Conservation (phyloP, 176 grass and related monocot genomes). For the Oryza coarctata region DNA sequence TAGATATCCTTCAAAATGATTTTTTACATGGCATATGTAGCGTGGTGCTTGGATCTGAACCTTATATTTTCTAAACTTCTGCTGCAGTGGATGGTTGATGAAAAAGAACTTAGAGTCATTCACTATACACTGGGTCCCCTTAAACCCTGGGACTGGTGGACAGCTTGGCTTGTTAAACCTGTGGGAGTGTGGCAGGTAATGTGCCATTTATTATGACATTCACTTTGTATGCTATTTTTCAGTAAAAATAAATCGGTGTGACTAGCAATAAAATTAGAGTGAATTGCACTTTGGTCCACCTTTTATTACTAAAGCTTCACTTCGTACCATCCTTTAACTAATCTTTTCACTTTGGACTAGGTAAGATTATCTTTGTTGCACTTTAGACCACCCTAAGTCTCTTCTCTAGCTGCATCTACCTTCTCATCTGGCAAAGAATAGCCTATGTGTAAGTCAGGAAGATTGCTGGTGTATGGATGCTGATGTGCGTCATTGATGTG, state of each 20-base stretch:
- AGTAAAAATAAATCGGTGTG: conserved; percentile 18
- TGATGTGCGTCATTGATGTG: too few species aligned
- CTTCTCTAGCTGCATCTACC: too few species aligned
- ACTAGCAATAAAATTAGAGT: conserved; percentile 5
- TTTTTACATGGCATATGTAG: background rate
- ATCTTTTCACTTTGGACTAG: too few species aligned
- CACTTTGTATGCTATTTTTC: conserved; percentile 21
- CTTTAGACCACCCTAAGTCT: too few species aligned
- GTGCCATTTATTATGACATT: background rate
- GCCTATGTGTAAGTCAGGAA: too few species aligned
- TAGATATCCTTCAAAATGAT: background rate
- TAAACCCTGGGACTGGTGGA: conserved; percentile 99
- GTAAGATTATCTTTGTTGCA: too few species aligned
- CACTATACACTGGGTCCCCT: conserved; percentile 91
- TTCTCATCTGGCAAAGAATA: too few species aligned
- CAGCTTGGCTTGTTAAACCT: conserved; percentile 95
- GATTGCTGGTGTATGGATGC: too few species aligned
- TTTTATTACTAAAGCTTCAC: too few species aligned
- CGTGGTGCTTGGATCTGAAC: conserved; percentile 6
- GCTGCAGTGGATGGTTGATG: conserved; percentile 96
- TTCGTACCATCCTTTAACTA: too few species aligned
- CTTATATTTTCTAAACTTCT: conserved; percentile 35
- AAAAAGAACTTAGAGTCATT: conserved; percentile 87
- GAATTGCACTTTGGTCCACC: too few species aligned
- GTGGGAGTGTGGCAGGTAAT: conserved; percentile 94